Evolutionary conservation across 176 grass and related monocot genomes (phyloP), one percentile per base, ranked within the genome.

Genomic region (Guadua angustifolia): DNA sequence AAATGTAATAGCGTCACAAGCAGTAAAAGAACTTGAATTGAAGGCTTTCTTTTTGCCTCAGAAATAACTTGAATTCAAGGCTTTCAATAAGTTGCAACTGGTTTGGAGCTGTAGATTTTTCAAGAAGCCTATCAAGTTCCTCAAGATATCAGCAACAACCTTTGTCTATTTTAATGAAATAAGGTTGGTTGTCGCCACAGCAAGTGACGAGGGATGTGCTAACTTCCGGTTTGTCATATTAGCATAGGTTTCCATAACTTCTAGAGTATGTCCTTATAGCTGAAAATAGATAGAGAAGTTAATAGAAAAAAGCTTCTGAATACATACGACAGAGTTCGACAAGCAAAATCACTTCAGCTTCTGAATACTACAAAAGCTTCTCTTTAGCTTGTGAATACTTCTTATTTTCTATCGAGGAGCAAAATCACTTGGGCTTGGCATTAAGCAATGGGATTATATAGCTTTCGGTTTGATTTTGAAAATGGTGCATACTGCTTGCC

Each of bases 351-450:
- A 99, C 96, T 29, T 29, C 29, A 29, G 29, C 93, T 99, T 88
- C 86, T 89, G 29, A 29, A 29, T 29, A 29, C 29, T 51, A 93
- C 93, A 52, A 90, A 89, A 99, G 81, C 75, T 92, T 77, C 78
- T 94, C 81, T 79, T 92, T 92, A 66, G 93, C 93, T 73, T 99
- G 93, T 45, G 81, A 66, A 72, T 94, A 99, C 74, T 95, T 95
- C 65, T 99, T 90, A 66, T 84, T 90, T 71, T 94, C 96, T 87
- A 99, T 89, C 83, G 95, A 92, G 19, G 96, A 72, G 73, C 96
- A 99, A 76, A 29, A 29, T 29, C 29, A 29, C 29, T 29, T 29
- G 29, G 29, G 29, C 29, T 1, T 29, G 29, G 29, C 29, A 29
- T 1, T 29, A 29, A 29, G 29, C 29, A 29, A 29, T 29, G 29